Base-by-base conservation (phyloP, 306 rosid genomes). In the Pueraria montana region DNA sequence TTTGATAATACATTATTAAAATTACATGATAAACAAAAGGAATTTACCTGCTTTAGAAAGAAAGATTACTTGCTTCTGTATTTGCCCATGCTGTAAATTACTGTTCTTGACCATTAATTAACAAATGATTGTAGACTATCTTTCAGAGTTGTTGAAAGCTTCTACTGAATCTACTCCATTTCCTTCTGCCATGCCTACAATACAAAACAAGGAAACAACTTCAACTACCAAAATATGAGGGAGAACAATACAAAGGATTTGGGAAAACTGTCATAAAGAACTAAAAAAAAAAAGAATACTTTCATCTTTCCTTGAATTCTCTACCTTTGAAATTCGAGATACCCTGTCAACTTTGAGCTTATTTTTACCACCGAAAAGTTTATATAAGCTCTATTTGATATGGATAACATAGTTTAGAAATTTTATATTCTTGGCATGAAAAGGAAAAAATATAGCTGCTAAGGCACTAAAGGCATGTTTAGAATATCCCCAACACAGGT, bases 141-240 rank as follows among this genome's bases (percentile, higher is more conserved):
- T 86, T 84, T 96, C 86, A 96, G 75, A 83, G 76, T 69, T 24
- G 74, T 16, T 72, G 78, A 63, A 59, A 96, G 97, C 89, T 89
- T 92, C 72, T 52, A n/a, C n/a, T n/a, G n/a, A n/a, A n/a, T n/a
- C n/a, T n/a, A 81, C 83, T 92, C 94, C 90, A 98, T 92, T 88
- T 92, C 97, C 80, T 87, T 96, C 86, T 89, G 98, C 85, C 88
- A 55, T 36, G 87, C 63, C 99, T 96, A 81, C 48, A 6, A 79
- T 74, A 12, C 73, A 77, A 80, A 62, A 65, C 20, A 24, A 55
- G 76, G 78, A 24, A 85, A 64, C 32, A 83, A 38, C 71, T 58
- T 82, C 52, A 77, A 82, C 61, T 27, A 83, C 75, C 45, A 63
- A 74, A 77, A 26, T 50, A 74, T 66, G 42, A 50, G 63, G 63